Percentiles rank a stretch among this genome's conserved stretches.
phyloP scores from a whole-genome alignment of 768 basidiomycete species.

The Kwoniella dejecticola region DNA sequence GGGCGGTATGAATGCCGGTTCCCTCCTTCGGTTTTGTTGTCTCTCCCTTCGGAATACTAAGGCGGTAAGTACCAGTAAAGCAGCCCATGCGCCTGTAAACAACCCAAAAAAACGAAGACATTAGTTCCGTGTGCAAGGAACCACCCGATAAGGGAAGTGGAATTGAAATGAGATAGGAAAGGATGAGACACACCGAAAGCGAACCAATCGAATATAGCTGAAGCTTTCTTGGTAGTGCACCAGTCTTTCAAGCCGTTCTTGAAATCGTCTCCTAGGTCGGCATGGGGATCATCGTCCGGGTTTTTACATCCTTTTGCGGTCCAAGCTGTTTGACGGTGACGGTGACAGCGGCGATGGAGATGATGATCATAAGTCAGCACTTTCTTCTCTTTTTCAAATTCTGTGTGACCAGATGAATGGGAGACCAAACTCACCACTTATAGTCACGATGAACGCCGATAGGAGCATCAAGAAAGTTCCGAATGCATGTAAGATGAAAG shows the following conservation, averaged over 20 bases:
- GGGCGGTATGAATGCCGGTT: conserved; percentile 76
- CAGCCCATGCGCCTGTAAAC: conserved; percentile 76
- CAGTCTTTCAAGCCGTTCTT: conserved; percentile 70
- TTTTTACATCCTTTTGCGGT: conserved; percentile 89
- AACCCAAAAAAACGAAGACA: no score
- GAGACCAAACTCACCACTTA: conserved; percentile 54
- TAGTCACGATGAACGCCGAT: conserved; percentile 67
- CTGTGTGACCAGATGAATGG: no score
- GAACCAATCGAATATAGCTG: conserved; percentile 74
- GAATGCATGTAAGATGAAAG: conserved; percentile 75
- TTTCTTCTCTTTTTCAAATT: no score
- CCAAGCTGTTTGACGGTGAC: conserved; percentile 65
- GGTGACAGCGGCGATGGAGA: no score
- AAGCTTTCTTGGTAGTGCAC: conserved; percentile 92
- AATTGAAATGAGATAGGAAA: no score
- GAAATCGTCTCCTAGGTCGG: conserved; percentile 66
- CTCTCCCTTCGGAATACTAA: conserved; percentile 74
- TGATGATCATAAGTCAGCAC: no score
- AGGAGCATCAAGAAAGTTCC: conserved; percentile 71
- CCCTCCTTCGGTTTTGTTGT: conserved; percentile 59
- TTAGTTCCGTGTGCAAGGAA: no score
- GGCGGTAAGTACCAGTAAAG: conserved; percentile 67
- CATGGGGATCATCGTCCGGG: conserved; percentile 76
- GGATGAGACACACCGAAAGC: conserved; percentile 67
- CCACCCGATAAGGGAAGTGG: no score